Base-by-base conservation (phyloP, 31 red algal species). In the Porphyra umbilicalis region DNA sequence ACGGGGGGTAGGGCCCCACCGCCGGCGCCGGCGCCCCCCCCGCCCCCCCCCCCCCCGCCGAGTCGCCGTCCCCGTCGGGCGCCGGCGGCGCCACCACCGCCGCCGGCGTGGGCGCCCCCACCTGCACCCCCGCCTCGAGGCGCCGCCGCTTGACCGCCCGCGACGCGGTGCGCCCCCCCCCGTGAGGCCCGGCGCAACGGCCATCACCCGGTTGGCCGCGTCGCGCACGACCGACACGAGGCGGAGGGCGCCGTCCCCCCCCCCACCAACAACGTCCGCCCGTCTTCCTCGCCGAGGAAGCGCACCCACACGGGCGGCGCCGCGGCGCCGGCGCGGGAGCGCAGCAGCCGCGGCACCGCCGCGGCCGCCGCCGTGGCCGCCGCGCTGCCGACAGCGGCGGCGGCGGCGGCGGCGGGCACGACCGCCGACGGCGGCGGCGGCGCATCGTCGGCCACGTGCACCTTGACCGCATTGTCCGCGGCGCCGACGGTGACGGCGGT, bases 381-480 rank as follows among this genome's bases (percentile, higher is more conserved):
- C 14, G 90, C 83, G 10, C 76, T 74, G 46, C 86, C 86, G 37
- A 82, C 86, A 0, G 25, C 57, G 57, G 25, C 57, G 57, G 14
- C 16, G 42, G 14, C 13, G 42, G 25, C 57, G 38, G 7, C 9
- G 38, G 38, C 38, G 57, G 57, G 57, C 3, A 71, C 57, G 3
- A 71, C 57, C 57, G 57, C 57, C 57, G 57, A 71, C 25, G 57
- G 57, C 20, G 57, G 57, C 20, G 57, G 57, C 20, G 57, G 57
- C 35, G 68, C 36, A 14, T 85, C 86, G 75, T 99, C 97, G 57
- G 88, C 97, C 33, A 96, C 78, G 75, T 94, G 91, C 30, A 99
- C 83, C 90, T 96, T 99, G 67, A 99, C 39, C 29, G 88, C 79
- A 86, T 99, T 99, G 79, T 99, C 97, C 29, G 35, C 18, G 39